Base-by-base conservation (phyloP, 2,329 filamentous ascomycete genomes). In the Pseudopyrenochaeta lycopersici region DNA sequence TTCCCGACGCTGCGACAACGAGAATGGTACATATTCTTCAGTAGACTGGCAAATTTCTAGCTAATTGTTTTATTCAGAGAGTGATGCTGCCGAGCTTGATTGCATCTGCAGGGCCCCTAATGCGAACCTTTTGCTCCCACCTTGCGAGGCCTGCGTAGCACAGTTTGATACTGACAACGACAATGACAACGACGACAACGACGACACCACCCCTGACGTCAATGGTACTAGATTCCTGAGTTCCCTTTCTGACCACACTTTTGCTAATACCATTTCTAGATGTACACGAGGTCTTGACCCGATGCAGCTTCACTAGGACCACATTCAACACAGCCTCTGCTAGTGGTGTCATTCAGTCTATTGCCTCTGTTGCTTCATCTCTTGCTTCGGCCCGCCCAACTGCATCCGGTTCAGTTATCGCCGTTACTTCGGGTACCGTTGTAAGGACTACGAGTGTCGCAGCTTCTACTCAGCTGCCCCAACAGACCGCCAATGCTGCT, bases 61-160 rank as follows among this genome's bases (percentile, higher is more conserved):
- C 31, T 42, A 43, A 36, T 45, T 18, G 10, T 17, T 4, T 12
- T 38, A 4, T 9, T 14, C 44, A 61, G 64, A 68, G 18, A 51
- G 66, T 30, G 67, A 73, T 36, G 49, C 46, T 9, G 63, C 53
- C 17, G 65, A 64, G 44, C 47, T 60, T 10, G 55, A 68, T 39
- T 75, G 71, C 53, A 62, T 75, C 53, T 75, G 72, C 63, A 61
- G 58, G 12, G 61, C 63, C 14, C 41, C 52, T 11, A 63, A 65
- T 41, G 68, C 67, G 14, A 61, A 47, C 54, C 60, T 52, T 15
- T 45, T 69, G 7, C 35, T 74, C 14, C 70, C 72, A 1, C 35
- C 58, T 12, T 75, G 71, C 52, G 70, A 68, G 15, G 66, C 70
- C 15, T 75, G 70, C 48, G 63, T 75, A 31, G 45, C 59, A 4